Evolutionary conservation across 331 rosid genomes (phyloP).

Genomic region (Malus hybrid): DNA sequence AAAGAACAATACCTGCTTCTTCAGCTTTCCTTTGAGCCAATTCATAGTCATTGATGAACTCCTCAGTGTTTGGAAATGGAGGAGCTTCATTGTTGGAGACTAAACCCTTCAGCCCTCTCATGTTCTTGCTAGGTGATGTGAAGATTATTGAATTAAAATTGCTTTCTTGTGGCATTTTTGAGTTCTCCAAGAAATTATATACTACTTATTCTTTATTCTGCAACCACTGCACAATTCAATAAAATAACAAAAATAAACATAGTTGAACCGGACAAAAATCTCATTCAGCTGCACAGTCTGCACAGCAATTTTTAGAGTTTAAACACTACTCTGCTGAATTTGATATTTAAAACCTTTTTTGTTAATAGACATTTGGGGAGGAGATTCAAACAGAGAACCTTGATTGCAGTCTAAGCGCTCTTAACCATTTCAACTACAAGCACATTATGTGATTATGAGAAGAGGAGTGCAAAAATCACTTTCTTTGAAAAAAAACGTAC

Average conservation of each 20-base stretch:
- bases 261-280: not conserved
- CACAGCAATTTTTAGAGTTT: no score
- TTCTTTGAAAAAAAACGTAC: not conserved
- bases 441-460: no score
- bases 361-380: not conserved
- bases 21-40: slow-evolving; percentile 96
- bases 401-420: not conserved
- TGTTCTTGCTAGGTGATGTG: slow-evolving; percentile 66
- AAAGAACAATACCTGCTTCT: slow-evolving; percentile 69
- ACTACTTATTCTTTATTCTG: not conserved
- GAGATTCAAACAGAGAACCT: not conserved
- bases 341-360: no score
- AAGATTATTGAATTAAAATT: slow-evolving; percentile 23
- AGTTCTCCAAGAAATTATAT: not conserved
- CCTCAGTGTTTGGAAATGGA: slow-evolving; percentile 41
- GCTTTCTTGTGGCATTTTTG: slow-evolving; percentile 72
- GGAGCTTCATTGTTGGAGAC: slow-evolving; percentile 33
- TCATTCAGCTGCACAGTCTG: no score
- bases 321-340: no score
- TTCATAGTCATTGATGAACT: slow-evolving; percentile 72
- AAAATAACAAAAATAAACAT: not conserved
- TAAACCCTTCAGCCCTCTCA: slow-evolving; percentile 72
- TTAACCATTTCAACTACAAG: not conserved
- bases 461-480: not conserved
- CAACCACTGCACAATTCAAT: not conserved